phyloP scores from a whole-genome alignment of 73 alveolate species.

The Blepharisma japonicum region DNA sequence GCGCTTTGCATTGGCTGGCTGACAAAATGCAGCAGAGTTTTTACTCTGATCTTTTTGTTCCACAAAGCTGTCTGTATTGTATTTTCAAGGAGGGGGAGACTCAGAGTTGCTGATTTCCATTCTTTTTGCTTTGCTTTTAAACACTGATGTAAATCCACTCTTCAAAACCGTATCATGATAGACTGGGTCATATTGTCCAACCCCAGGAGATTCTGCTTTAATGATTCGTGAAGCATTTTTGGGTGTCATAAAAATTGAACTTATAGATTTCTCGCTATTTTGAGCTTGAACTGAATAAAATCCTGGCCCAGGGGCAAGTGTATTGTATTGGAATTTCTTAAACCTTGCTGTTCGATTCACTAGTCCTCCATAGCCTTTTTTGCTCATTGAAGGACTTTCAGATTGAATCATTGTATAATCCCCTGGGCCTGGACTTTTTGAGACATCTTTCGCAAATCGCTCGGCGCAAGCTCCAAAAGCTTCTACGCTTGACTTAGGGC shows the following conservation, averaged over 20 bases:
- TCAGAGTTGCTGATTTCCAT: not conserved
- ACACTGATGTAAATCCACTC: not conserved
- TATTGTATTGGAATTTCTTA: not conserved
- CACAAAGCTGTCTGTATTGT: not conserved
- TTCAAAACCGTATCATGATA: not conserved
- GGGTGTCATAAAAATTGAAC: too few relatives aligned
- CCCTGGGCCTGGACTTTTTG: slow-evolving; percentile 6
- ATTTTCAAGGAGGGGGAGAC: slow-evolving; percentile 27
- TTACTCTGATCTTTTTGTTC: not conserved
- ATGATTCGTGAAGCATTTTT: too few relatives aligned
- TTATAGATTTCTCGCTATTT: too few relatives aligned
- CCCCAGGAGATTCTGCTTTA: slow-evolving; percentile 19
- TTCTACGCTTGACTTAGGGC: not conserved
- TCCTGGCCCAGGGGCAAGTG: slow-evolving; percentile 16
- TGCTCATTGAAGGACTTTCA: not conserved
- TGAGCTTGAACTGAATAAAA: not conserved
- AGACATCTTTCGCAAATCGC: not conserved
- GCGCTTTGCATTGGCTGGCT: slow-evolving; percentile 28
- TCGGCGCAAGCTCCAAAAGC: not conserved
- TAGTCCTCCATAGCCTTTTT: not conserved
- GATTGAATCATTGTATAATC: not conserved
- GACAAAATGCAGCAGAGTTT: slow-evolving; percentile 16
- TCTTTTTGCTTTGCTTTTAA: slow-evolving; percentile 23
- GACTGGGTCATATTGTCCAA: slow-evolving; percentile 32
- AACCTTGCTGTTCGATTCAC: not conserved